Conservation (phyloP, 805 yeast species). For the Metschnikowia vanudenii region DNA sequence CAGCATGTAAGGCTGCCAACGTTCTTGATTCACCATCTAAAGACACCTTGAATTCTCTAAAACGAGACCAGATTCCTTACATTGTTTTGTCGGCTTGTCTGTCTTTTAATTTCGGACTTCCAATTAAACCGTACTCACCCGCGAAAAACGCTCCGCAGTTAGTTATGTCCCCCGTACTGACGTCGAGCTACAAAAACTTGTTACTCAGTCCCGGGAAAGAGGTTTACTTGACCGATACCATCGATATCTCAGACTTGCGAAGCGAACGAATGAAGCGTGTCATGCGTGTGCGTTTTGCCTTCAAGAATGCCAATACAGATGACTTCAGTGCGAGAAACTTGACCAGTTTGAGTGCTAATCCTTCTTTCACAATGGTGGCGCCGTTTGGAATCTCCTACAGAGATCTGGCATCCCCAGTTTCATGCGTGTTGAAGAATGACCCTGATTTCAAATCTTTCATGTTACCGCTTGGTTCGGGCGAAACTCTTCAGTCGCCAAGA, state of each 20-base stretch:
- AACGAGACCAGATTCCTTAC: neutral
- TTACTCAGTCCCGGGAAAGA: slow-evolving; percentile 10
- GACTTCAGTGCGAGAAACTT: neutral
- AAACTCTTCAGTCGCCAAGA: slow-evolving; percentile 5
- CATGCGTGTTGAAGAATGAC: slow-evolving; percentile 8
- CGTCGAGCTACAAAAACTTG: neutral
- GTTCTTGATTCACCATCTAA: neutral
- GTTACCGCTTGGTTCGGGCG: slow-evolving; percentile 6
- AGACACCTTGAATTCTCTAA: slow-evolving; percentile 5
- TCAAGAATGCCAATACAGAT: neutral
- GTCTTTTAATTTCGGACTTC: slow-evolving; percentile 11
- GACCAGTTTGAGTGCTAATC: neutral
- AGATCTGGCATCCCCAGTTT: neutral
- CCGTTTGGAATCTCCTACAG: neutral
- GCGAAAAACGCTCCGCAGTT: slow-evolving; percentile 5
- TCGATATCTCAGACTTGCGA: slow-evolving; percentile 5
- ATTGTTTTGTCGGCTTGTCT: slow-evolving; percentile 9
- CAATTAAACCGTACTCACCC: slow-evolving; percentile 9
- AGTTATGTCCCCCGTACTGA: slow-evolving; percentile 8
- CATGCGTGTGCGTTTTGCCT: slow-evolving; percentile 10
- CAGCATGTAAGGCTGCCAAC: neutral
- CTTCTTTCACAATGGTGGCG: neutral
- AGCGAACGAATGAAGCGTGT: slow-evolving; percentile 7
- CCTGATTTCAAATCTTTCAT: slow-evolving; percentile 4
- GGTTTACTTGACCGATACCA: slow-evolving; percentile 8